These are phyloP conservation scores for Aspergillus spinulosporus DNA, from an alignment of 2,329 filamentous ascomycete genomes.

Conservation along the genomic window DNA sequence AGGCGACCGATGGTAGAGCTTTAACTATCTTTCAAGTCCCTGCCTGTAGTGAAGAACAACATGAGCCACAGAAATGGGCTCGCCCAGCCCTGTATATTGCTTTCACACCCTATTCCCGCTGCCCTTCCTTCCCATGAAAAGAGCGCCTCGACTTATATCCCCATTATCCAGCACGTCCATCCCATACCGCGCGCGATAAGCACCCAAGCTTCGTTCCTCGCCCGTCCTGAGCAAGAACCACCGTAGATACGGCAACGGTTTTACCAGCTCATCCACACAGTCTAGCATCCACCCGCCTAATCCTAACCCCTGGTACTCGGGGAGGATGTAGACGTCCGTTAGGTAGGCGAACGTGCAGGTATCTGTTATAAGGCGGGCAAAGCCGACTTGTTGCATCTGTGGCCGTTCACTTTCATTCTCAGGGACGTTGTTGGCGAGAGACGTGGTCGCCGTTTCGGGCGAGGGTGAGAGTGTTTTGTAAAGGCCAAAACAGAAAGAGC, in stretches of 20 bases:
- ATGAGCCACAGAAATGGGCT: too few species aligned
- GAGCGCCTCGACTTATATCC: not conserved
- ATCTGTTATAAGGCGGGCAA: slow-evolving; percentile 68
- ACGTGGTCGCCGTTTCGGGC: not conserved
- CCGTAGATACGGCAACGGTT: slow-evolving; percentile 60
- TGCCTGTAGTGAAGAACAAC: too few species aligned
- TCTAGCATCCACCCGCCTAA: slow-evolving; percentile 66
- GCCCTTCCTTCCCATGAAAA: slow-evolving; percentile 17
- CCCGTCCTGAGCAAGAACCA: slow-evolving; percentile 53
- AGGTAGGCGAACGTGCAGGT: slow-evolving; percentile 67
- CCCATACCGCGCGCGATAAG: slow-evolving; percentile 25
- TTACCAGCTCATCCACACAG: slow-evolving; percentile 59
- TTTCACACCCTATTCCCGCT: not conserved
- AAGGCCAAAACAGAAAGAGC: slow-evolving; percentile 62
- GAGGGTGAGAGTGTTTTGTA: slow-evolving; percentile 39
- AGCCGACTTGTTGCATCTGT: slow-evolving; percentile 51
- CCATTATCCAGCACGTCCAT: slow-evolving; percentile 21
- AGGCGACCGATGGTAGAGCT: too few species aligned
- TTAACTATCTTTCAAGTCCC: too few species aligned
- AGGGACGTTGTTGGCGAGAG: too few species aligned
- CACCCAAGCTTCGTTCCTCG: slow-evolving; percentile 20
- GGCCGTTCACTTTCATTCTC: too few species aligned
- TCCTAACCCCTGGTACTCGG: slow-evolving; percentile 61
- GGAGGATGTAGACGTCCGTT: slow-evolving; percentile 67
- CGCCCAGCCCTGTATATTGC: too few species aligned